Conservation (phyloP, 352 stramenopile species). For the Phytopythium oedochilum region DNA sequence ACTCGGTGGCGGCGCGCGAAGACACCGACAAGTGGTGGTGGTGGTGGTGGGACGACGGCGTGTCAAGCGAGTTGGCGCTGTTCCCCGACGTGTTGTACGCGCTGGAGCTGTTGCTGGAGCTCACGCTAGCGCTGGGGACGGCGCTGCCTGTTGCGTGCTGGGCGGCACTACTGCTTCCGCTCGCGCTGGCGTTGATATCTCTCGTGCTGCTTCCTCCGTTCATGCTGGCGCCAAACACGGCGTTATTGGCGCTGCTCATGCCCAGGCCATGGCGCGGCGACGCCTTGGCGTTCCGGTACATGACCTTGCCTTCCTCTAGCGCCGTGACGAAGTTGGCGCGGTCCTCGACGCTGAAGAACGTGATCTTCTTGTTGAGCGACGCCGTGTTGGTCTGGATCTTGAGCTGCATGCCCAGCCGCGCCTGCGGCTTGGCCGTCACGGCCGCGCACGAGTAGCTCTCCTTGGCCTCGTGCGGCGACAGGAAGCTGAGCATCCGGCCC, state of each 20-base stretch:
- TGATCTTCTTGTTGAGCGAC: conserved; percentile 84
- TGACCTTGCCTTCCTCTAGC: conserved; percentile 80
- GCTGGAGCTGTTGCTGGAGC: not conserved
- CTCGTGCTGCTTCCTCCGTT: not conserved
- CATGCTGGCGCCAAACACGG: not conserved
- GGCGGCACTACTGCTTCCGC: not conserved
- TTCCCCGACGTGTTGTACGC: not conserved
- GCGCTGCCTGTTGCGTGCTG: not conserved
- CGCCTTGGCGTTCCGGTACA: conserved; percentile 62
- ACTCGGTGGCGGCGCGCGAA: conserved; percentile 17
- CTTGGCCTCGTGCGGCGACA: conserved; percentile 65
- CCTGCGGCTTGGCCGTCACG: conserved; percentile 74
- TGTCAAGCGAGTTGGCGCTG: conserved; percentile 2
- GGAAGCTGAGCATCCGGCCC: conserved; percentile 77
- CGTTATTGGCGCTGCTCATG: not conserved
- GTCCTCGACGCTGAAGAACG: conserved; percentile 79
- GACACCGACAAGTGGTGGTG: not conserved
- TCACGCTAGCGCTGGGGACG: not conserved
- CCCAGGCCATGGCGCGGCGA: conserved; percentile 1
- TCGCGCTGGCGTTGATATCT: not conserved
- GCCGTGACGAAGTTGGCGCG: conserved; percentile 77
- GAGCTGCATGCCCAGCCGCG: conserved; percentile 73
- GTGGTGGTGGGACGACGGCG: not conserved
- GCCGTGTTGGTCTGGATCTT: conserved; percentile 78
- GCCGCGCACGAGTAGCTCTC: conserved; percentile 81